Evolutionary conservation across 108 stramenopile genomes (phyloP).

Genomic region (Cylindrotheca fusiformis): DNA sequence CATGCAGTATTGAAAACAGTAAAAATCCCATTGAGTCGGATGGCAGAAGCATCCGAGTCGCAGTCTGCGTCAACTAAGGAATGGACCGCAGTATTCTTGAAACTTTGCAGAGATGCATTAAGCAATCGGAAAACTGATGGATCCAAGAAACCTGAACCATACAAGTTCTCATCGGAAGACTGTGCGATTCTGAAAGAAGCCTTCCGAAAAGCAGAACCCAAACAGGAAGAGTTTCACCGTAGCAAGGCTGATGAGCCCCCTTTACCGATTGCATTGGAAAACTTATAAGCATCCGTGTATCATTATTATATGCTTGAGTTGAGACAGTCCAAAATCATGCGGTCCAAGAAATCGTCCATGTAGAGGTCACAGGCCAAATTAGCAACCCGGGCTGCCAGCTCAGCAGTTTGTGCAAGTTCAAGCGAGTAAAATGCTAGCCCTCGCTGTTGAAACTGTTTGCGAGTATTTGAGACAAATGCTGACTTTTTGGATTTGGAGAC

Average conservation of each 20-base stretch:
- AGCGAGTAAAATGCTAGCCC: slow-evolving; percentile 31
- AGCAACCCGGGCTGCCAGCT: slow-evolving; percentile 14
- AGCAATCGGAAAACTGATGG: not conserved
- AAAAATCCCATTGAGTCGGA: slow-evolving; percentile 19
- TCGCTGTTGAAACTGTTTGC: slow-evolving; percentile 6
- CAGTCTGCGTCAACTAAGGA: not conserved
- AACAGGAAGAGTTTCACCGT: no score
- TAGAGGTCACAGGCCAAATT: slow-evolving; percentile 24
- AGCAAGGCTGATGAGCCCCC: no score
- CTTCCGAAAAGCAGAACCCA: slow-evolving; percentile 5
- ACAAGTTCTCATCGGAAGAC: slow-evolving; percentile 7
- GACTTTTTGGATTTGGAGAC: not conserved
- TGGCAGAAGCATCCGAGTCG: slow-evolving; percentile 11
- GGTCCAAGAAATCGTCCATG: slow-evolving; percentile 11
- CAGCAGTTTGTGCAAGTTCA: slow-evolving; percentile 23
- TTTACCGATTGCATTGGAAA: no score
- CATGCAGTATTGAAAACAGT: slow-evolving; percentile 17
- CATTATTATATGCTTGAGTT: not conserved
- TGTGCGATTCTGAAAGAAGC: not conserved
- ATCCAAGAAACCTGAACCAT: not conserved
- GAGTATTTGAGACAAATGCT: slow-evolving; percentile 4
- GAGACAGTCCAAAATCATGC: slow-evolving; percentile 5
- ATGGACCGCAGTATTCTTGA: no score
- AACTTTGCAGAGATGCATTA: slow-evolving; percentile 1
- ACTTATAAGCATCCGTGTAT: not conserved